phyloP scores from a whole-genome alignment of 169 alveolate species.

The Plasmodium blacklocki region DNA sequence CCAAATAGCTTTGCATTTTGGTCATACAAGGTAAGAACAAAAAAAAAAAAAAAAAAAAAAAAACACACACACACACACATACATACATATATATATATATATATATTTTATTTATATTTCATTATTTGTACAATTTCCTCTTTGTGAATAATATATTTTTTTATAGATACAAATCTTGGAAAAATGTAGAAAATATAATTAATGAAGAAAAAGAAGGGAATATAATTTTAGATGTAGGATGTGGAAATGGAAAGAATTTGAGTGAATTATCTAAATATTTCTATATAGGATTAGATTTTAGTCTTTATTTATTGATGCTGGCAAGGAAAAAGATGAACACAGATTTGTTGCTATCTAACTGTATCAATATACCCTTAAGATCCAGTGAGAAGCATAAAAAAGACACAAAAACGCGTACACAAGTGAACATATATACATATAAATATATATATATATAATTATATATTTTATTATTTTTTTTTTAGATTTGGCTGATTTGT shows the following conservation, averaged over 20 bases:
- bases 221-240: constrained; percentile 95
- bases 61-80: background rate
- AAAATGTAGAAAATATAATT: constrained; percentile 91
- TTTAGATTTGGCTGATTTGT: constrained; percentile 91
- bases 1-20: constrained; percentile 43
- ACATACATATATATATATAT: background rate
- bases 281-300: constrained; percentile 93
- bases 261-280: constrained; percentile 78
- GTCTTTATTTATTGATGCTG: constrained; percentile 86
- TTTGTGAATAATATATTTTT: background rate
- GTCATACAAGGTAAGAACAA: constrained; percentile 35
- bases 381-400: constrained; percentile 5
- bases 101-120: background rate
- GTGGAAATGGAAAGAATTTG: constrained; percentile 98
- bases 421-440: background rate
- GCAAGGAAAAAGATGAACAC: constrained; percentile 81
- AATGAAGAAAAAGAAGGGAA: constrained; percentile 90
- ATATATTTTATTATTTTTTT: constrained; percentile 13
- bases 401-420: too few species aligned
- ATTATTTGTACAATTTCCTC: constrained; percentile 75
- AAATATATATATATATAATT: background rate
- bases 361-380: constrained; percentile 40
- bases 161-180: constrained; percentile 97
- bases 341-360: constrained; percentile 72
- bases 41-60: background rate